These are phyloP conservation scores for Umbelopsis sp. DNA, from an alignment of 192 early-diverging fungal species.

Conservation along the genomic window DNA sequence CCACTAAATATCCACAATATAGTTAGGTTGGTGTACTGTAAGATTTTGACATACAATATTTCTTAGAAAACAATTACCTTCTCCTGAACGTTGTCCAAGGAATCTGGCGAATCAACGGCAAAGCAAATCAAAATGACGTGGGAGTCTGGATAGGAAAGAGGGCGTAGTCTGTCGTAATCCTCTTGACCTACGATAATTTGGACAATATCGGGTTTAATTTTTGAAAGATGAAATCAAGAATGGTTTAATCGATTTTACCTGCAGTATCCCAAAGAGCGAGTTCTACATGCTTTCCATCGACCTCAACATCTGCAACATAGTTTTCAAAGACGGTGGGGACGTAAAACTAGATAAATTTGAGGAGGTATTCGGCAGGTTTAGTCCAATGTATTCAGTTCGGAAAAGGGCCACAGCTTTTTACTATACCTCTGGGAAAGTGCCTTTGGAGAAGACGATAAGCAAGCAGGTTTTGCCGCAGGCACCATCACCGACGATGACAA, in stretches of 20 bases:
- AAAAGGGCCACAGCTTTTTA: background rate
- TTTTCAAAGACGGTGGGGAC: conserved; percentile 81
- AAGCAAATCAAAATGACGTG: conserved; percentile 95
- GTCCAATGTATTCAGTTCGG: background rate
- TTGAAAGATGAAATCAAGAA: background rate
- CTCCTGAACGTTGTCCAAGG: conserved; percentile 81
- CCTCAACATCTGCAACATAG: conserved; percentile 71
- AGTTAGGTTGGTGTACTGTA: background rate
- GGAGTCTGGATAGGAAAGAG: conserved; percentile 89
- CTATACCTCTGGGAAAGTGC: conserved; percentile 82
- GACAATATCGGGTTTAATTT: background rate
- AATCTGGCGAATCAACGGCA: conserved; percentile 80
- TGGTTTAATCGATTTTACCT: conserved; percentile 45
- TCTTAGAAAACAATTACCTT: conserved; percentile 41
- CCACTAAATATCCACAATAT: conserved; percentile 59
- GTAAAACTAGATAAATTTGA: conserved; percentile 51
- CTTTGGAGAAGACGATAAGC: conserved; percentile 75
- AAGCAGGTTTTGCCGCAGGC: conserved; percentile 83
- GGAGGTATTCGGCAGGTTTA: background rate
- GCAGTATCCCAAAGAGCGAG: conserved; percentile 80
- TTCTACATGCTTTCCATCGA: conserved; percentile 71
- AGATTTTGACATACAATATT: background rate
- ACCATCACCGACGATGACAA: conserved; percentile 65
- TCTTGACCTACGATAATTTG: conserved; percentile 31
- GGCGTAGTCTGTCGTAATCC: conserved; percentile 71